Percentiles rank a stretch among this genome's conserved stretches.
Evolutionary conservation across 148 eudicot genomes (phyloP).

Genomic region (Chenopodium album): DNA sequence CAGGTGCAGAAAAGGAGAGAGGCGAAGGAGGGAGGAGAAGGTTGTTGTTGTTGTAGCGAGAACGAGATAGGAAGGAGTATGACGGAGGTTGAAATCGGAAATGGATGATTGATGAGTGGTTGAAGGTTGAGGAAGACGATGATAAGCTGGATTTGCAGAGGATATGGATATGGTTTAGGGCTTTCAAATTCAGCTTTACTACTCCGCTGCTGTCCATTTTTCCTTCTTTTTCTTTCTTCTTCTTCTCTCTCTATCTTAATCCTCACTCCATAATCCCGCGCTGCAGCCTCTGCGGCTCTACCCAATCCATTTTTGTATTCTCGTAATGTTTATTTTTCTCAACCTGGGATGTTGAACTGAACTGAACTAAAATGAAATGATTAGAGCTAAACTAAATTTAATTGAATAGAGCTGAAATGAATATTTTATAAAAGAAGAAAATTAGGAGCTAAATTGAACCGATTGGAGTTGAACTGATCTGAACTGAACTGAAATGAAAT

Average conservation of each 20-base stretch:
- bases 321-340: no score
- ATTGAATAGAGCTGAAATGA: no score
- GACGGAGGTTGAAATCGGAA: not conserved
- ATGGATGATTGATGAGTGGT: not conserved
- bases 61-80: not conserved
- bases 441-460: no score
- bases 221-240: not conserved
- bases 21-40: not conserved
- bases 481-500: no score
- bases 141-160: conserved; percentile 1
- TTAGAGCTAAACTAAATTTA: no score
- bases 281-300: no score
- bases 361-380: no score
- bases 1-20: conserved; percentile 1
- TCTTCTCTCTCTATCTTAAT: not conserved
- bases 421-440: no score
- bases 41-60: not conserved
- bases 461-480: no score
- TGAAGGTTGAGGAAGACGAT: not conserved
- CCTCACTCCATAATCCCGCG: not conserved
- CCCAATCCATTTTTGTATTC: no score
- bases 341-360: no score
- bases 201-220: not conserved
- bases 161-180: conserved; percentile 16
- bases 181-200: conserved; percentile 6